Base-by-base conservation (phyloP, 768 basidiomycete species). In the Leccinum pellstonianum region DNA sequence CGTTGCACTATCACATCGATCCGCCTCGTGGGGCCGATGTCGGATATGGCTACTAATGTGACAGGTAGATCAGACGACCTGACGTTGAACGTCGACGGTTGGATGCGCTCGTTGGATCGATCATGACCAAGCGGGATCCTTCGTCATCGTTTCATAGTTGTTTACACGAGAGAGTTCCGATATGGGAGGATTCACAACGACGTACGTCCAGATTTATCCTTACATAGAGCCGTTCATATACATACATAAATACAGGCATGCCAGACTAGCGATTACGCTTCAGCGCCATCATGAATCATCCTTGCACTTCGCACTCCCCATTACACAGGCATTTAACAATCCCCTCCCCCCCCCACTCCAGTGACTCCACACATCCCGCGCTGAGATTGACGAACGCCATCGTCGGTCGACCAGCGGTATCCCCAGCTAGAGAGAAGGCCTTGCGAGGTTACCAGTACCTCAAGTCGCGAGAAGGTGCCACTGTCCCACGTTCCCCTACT, bases 91-190 rank as follows among this genome's bases (percentile, higher is more conserved):
- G 80, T 29, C 85, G 85, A 21, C 77, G 93, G 52, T 70, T 93
- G 14, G 92, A 93, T 65, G 74, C 80, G 3, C 77, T 93, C 46
- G 9, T 31, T 31, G 29, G 10, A 31, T 31, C 3, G 11, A 81
- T 93, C 55, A 84, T 93, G 80, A 93, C 93, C 60, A 93, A 86
- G 90, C 91, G 71, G 76, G 80, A 71, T 43, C 17, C 15, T 3
- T 57, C n/a, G 19, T 43, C 31, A 63, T 62, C 52, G 31, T 49
- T 43, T 47, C 1, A 11, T 14, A 52, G 12, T 43, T 56, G 15
- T 65, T 63, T 52, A 64, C 41, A 51, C 68, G 80, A 55, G 25
- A 25, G 25, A 23, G 21, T 25, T 25, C 3, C 3, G 3, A 11
- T 4, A 29, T 11, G 11, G 11, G 35, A 35, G 12, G 35, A 14